Conservation (phyloP, 768 basidiomycete species). For the Mycena kentingensis region DNA sequence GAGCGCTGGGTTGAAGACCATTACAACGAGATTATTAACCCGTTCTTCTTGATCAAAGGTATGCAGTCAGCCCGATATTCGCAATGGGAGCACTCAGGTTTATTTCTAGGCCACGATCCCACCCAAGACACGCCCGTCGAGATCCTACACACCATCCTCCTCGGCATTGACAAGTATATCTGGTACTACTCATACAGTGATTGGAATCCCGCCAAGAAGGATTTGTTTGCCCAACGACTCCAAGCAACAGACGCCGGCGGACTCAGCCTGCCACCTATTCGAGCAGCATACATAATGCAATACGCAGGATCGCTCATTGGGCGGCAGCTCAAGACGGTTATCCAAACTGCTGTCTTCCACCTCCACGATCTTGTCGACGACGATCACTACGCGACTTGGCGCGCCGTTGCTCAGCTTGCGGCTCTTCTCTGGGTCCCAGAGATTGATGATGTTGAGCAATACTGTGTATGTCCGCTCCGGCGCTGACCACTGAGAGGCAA, state of each 20-base stretch:
- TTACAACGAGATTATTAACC: background rate
- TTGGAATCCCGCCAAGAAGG: constrained; percentile 19
- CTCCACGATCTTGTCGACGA: constrained; percentile 26
- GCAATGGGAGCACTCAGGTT: background rate
- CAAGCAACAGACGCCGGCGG: constrained; percentile 26
- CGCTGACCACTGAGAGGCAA: background rate
- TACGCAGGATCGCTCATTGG: constrained; percentile 32
- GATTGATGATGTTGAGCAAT: constrained; percentile 26
- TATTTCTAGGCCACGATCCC: constrained; percentile 12
- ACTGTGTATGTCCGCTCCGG: constrained; percentile 20
- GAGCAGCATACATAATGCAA: constrained; percentile 30
- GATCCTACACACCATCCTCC: constrained; percentile 32
- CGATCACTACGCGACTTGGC: constrained; percentile 26
- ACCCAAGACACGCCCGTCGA: constrained; percentile 27
- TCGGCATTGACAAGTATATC: constrained; percentile 34
- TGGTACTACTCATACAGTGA: constrained; percentile 28
- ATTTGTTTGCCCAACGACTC: constrained; percentile 21
- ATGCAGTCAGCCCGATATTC: constrained; percentile 27
- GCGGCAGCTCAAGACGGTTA: constrained; percentile 31
- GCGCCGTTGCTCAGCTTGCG: constrained; percentile 19
- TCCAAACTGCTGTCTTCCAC: constrained; percentile 30
- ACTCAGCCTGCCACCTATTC: constrained; percentile 25
- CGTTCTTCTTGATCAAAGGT: constrained; percentile 21
- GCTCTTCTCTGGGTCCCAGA: constrained; percentile 33
- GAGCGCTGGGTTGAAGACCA: background rate